Base-by-base conservation (phyloP, 2,329 filamentous ascomycete genomes). In the Stagonosporopsis chrysanthemi region DNA sequence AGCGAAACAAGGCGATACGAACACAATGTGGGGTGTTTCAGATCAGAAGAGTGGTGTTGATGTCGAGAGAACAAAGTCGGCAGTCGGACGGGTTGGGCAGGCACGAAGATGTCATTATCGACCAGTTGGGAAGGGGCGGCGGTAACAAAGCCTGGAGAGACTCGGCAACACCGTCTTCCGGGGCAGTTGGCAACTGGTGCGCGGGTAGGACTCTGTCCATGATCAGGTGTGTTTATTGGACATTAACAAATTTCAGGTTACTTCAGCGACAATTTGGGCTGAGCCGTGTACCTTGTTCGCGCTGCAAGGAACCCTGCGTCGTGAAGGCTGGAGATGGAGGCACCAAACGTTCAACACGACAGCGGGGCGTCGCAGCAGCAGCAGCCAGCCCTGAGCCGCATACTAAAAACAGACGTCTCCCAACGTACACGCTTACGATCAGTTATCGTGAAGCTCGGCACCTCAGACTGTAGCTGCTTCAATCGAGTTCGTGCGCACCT, bases 291-390 rank as follows among this genome's bases (percentile, higher is more conserved):
- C 31, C 17, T 40, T 41, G 48, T 48, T 28, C 39, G 33, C 38
- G 39, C 39, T 31, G 44, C 48, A 43, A 38, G 53, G 24, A 66
- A 62, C 69, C 70, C 69, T 72, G 70, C 70, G 68, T 68, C 46
- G 35, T n/a, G 56, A 58, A 54, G 65, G 56, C 53, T 57, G 48
- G 39, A 52, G 43, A 55, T 68, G 14, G 31, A 71, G 67, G 66
- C 56, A 71, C 69, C 64, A 58, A 31, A 47, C 50, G 43, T 52
- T 38, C 48, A 33, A 44, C 33, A 51, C 24, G 54, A 38, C 36
- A 39, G 48, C 38, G 40, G 47, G 42, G 49, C 52, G 52, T 58
- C 52, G 62, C 64, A 67, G 63, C 64, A 67, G 63, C 64, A 66
- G 62, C 61, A 44, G 45, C 64, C 60, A 63, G 58, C 59, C 60